phyloP scores from a whole-genome alignment of 2,329 filamentous ascomycete species.

The Trichophyton rubrum region DNA sequence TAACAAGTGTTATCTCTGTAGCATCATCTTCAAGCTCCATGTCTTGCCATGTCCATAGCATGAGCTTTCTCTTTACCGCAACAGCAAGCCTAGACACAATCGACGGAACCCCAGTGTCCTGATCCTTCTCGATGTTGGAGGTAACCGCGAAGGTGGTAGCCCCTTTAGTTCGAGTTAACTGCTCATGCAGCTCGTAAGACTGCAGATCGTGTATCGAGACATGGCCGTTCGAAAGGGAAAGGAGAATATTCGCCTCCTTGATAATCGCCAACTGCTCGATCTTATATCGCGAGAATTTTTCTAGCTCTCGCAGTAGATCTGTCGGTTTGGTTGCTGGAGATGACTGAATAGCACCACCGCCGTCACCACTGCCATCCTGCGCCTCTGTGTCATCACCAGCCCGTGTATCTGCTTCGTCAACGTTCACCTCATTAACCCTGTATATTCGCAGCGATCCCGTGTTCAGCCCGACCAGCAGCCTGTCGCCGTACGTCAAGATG shows the following conservation, averaged over 20 bases:
- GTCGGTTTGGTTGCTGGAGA: conserved; percentile 45
- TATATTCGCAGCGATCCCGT: conserved; percentile 83
- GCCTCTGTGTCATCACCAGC: conserved; percentile 20
- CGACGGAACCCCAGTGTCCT: conserved; percentile 72
- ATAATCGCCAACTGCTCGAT: conserved; percentile 92
- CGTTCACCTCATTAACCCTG: conserved; percentile 59
- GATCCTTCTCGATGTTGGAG: conserved; percentile 87
- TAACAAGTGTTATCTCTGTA: conserved; percentile 64
- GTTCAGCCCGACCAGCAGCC: conserved; percentile 81
- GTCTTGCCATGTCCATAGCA: conserved; percentile 93
- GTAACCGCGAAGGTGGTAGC: conserved; percentile 85
- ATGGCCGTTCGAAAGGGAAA: conserved; percentile 81
- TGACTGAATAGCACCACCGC: conserved; percentile 11
- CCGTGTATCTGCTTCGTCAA: conserved; percentile 23
- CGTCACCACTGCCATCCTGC: conserved; percentile 6
- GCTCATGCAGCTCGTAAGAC: conserved; percentile 69
- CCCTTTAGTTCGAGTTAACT: conserved; percentile 70
- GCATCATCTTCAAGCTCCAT: conserved; percentile 66
- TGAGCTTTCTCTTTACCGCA: conserved; percentile 75
- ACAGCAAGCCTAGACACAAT: conserved; percentile 88
- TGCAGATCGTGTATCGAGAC: conserved; percentile 83
- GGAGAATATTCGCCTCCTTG: conserved; percentile 82
- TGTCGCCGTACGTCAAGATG: conserved; percentile 83
- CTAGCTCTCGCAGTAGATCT: conserved; percentile 78
- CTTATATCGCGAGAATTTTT: conserved; percentile 81